These are phyloP conservation scores for Kalanchoe fedtschenkoi DNA, from an alignment of 164 flowering plant species.

Conservation along the genomic window DNA sequence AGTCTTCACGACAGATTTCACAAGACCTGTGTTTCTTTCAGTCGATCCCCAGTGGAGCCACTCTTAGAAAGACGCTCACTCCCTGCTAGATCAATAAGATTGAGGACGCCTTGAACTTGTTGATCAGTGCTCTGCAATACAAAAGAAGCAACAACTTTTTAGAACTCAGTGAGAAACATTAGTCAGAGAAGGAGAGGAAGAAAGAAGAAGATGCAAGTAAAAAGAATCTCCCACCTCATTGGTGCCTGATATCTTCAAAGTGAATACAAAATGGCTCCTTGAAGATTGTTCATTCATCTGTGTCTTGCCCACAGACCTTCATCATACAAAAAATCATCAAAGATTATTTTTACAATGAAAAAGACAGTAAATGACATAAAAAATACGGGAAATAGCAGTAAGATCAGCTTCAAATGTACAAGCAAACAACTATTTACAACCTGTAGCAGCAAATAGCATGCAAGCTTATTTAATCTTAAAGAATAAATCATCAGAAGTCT, in stretches of 20 bases:
- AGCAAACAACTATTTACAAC: too few relatives aligned
- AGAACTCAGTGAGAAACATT: neutral
- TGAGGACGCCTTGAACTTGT: constrained; percentile 89
- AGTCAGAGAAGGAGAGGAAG: neutral
- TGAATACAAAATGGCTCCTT: constrained; percentile 93
- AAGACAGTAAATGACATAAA: too few relatives aligned
- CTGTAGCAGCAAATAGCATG: neutral
- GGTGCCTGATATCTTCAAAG: constrained; percentile 67
- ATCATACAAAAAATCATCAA: neutral
- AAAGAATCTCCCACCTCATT: constrained; percentile 51
- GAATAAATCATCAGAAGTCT: neutral
- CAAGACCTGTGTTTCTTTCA: constrained; percentile 85
- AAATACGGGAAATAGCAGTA: too few relatives aligned
- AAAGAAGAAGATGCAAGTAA: neutral
- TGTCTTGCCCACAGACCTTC: constrained; percentile 88
- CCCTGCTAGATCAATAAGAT: constrained; percentile 96
- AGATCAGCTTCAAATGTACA: too few relatives aligned
- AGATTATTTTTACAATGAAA: neutral
- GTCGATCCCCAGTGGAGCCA: constrained; percentile 86
- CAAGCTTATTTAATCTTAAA: neutral
- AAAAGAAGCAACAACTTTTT: neutral
- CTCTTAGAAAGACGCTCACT: constrained; percentile 99
- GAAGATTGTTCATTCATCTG: constrained; percentile 97
- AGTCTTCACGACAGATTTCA: neutral
- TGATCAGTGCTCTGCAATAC: constrained; percentile 68